These are phyloP conservation scores for Liquidambar formosana DNA, from an alignment of 164 flowering plant genomes.

Conservation along the genomic window DNA sequence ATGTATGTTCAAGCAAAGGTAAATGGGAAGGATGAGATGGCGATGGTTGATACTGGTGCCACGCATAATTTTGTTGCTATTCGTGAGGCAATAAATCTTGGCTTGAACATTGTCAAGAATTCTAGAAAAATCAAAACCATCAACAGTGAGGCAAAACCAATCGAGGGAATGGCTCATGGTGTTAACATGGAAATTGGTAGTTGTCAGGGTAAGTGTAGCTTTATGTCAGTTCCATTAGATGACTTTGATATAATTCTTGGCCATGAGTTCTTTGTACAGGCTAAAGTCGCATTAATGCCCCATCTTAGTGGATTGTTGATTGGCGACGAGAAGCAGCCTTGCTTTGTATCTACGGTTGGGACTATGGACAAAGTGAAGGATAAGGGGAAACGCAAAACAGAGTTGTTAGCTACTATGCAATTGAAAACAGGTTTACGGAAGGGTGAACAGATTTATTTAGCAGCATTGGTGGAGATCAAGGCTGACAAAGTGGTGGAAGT, in stretches of 20 bases:
- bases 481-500: background rate
- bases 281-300: background rate
- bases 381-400: background rate
- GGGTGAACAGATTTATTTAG: background rate
- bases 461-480: background rate
- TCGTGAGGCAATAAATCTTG: background rate
- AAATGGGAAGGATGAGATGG: background rate
- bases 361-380: too few species aligned
- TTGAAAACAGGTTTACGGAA: background rate
- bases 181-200: background rate
- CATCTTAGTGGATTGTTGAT: constrained; percentile 10
- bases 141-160: background rate
- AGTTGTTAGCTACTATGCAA: background rate
- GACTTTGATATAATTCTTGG: constrained; percentile 16
- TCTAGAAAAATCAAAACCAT: background rate
- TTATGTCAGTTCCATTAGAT: constrained; percentile 8
- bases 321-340: background rate
- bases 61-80: constrained; percentile 16
- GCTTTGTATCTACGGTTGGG: constrained; percentile 2
- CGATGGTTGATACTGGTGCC: constrained; percentile 8
- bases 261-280: background rate
- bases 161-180: background rate
- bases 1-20: background rate
- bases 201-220: background rate
- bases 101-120: background rate